phyloP scores from a whole-genome alignment of 768 basidiomycete genomes.

The Gymnopilus junonius region DNA sequence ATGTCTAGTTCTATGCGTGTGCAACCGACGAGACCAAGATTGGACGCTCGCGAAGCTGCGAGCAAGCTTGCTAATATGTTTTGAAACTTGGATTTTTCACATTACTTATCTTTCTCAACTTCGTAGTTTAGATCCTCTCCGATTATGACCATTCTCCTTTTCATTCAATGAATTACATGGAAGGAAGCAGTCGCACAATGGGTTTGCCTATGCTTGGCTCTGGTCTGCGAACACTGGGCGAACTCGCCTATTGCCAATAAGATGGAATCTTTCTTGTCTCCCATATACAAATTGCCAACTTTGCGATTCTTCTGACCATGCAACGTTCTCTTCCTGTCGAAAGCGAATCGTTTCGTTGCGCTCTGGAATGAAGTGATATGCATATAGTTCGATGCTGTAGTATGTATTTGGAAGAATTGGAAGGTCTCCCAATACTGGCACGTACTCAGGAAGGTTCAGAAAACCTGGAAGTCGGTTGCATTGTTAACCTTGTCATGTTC shows the following conservation, averaged over 20 bases:
- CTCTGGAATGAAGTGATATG: constrained; percentile 52
- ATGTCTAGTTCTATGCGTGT: constrained; percentile 79
- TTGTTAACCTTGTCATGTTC: not conserved
- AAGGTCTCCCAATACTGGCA: constrained; percentile 52
- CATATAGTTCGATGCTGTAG: constrained; percentile 58
- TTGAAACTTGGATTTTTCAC: constrained; percentile 32
- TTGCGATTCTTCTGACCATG: constrained; percentile 41
- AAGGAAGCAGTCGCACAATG: not conserved
- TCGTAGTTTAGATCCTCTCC: not conserved
- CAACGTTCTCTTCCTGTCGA: constrained; percentile 48
- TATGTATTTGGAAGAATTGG: constrained; percentile 52
- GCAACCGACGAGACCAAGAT: constrained; percentile 68
- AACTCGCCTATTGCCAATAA: constrained; percentile 34
- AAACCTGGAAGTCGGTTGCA: constrained; percentile 34
- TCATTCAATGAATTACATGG: not conserved
- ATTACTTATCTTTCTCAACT: not conserved
- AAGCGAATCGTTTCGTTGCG: constrained; percentile 51
- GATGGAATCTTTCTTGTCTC: constrained; percentile 50
- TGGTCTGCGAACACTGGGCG: constrained; percentile 24
- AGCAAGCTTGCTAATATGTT: constrained; percentile 93
- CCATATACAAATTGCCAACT: constrained; percentile 55
- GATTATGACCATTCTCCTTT: not conserved
- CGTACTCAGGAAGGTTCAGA: constrained; percentile 46
- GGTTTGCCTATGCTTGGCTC: not conserved
- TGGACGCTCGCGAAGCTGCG: constrained; percentile 87